Conservation (phyloP, 192 early-diverging fungal species). For the Helicostylum pulchrum region DNA sequence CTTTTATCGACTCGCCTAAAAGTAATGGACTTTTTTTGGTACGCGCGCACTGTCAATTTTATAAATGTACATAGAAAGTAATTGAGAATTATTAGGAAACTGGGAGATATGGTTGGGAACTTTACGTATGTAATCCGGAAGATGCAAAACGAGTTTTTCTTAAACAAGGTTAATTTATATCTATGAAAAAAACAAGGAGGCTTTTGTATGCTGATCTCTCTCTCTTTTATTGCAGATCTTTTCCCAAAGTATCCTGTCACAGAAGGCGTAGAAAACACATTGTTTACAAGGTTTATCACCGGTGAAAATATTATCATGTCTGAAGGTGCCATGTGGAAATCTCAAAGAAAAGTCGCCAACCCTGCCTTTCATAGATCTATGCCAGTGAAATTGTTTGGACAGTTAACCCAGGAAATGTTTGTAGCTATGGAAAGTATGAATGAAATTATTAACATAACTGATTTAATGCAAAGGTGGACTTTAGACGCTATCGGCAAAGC, state of each 20-base stretch:
- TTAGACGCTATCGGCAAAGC: constrained; percentile 12
- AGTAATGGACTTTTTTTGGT: constrained; percentile 4
- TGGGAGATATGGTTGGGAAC: neutral
- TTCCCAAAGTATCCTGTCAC: constrained; percentile 7
- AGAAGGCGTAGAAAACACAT: neutral
- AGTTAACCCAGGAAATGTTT: neutral
- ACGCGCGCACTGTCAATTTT: neutral
- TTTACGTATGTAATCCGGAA: constrained; percentile 4
- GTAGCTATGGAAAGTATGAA: constrained; percentile 2
- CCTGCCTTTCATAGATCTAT: constrained; percentile 25
- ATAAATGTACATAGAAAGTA: neutral
- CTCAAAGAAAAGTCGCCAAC: constrained; percentile 1
- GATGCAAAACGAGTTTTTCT: constrained; percentile 7
- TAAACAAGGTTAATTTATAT: neutral
- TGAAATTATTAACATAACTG: neutral
- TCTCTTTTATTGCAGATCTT: neutral
- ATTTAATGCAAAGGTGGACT: constrained; percentile 5
- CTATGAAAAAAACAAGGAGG: neutral
- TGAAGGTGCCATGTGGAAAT: neutral
- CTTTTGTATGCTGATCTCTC: too few relatives aligned
- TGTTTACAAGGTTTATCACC: neutral
- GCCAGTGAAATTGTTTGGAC: constrained; percentile 20
- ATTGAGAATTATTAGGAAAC: neutral
- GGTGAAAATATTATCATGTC: too few relatives aligned
- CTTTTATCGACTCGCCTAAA: neutral